Base-by-base conservation (phyloP, 768 basidiomycete species). In the Chalciporus piperatus region DNA sequence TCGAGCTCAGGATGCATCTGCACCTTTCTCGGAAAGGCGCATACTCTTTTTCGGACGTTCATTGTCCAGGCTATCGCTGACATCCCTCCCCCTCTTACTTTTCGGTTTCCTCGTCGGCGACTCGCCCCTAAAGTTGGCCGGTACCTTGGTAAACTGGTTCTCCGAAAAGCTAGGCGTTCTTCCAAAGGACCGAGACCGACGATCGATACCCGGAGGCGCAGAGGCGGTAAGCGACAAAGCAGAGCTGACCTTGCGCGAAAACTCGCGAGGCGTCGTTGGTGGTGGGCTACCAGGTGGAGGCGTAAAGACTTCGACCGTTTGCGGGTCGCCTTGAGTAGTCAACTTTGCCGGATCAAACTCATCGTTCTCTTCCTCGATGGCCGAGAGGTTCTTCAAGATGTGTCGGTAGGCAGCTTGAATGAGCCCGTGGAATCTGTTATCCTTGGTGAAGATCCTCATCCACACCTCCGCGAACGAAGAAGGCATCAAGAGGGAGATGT, bases 341-440 rank as follows among this genome's bases (percentile, higher is more conserved):
- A 33, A n/a, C 6, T 20, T 27, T 0, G 10, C 51, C 2, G 57
- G 65, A 4, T 47, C 41, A 35, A 55, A 62, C 1, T 62, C 66
- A 0, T 67, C 54, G 6, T 53, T 50, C 4, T 37, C 13, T 41
- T 50, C 51, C 22, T 54, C 43, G 6, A 39, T 47, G 7, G 42
- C 40, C 10, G 46, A 41, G 22, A 73, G 57, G 2, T 38, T 14
- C 45, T 58, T 58, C 4, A 78, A 47, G 4, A 80, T 68, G 7
- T 69, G 60, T 11, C 84, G 77, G 61, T 85, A 92, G 0, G 83
- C 90, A 0, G 76, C 76, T 60, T 91, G 89, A 3, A 92, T 75
- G 10, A 88, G 68, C 2, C 81, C 81, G 38, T 76, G 76, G 60
- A 79, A 84, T 28, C 58, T 56, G 1, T 54, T 61, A n/a, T 87